Percentiles rank a stretch among this genome's conserved stretches.
phyloP scores from a whole-genome alignment of 331 rosid species.

The Saraca asoca region DNA sequence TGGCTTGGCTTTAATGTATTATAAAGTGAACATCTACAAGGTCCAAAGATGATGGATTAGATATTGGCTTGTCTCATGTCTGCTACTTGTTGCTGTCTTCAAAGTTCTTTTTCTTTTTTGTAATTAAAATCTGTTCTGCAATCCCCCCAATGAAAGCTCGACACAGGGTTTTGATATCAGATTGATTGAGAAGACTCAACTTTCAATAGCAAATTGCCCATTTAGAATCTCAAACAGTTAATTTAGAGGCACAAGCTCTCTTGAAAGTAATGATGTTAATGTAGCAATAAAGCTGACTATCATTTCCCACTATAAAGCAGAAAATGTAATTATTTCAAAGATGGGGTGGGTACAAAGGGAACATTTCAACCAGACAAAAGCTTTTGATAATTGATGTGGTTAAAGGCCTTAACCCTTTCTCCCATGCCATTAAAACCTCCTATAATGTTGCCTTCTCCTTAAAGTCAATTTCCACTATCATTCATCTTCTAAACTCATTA shows the following conservation, averaged over 20 bases:
- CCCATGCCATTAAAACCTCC: constrained; percentile 36
- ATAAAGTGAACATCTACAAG: constrained; percentile 30
- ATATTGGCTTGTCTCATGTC: constrained; percentile 41
- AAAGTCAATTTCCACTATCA: constrained; percentile 36
- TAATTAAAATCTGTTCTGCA: constrained; percentile 48
- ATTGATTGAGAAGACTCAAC: constrained; percentile 48
- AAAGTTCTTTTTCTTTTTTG: constrained; percentile 26
- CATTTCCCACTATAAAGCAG: constrained; percentile 82
- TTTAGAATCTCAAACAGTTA: constrained; percentile 59
- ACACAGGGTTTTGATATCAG: constrained; percentile 35
- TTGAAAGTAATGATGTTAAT: constrained; percentile 57
- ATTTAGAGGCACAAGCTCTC: constrained; percentile 55
- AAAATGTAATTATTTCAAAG: constrained; percentile 68
- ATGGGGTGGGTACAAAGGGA: constrained; percentile 57
- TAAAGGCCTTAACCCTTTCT: constrained; percentile 31
- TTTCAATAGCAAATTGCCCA: constrained; percentile 21
- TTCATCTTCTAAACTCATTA: constrained; percentile 10
- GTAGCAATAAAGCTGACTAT: constrained; percentile 74
- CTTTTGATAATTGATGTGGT: constrained; percentile 64
- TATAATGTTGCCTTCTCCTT: constrained; percentile 43
- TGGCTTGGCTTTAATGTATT: constrained; percentile 23
- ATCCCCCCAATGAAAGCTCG: constrained; percentile 31
- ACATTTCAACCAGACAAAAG: constrained; percentile 72
- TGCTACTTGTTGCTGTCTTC: constrained; percentile 35
- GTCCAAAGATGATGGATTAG: constrained; percentile 39